Conservation (phyloP, 257 asterid species). For the Ehretia macrophylla region DNA sequence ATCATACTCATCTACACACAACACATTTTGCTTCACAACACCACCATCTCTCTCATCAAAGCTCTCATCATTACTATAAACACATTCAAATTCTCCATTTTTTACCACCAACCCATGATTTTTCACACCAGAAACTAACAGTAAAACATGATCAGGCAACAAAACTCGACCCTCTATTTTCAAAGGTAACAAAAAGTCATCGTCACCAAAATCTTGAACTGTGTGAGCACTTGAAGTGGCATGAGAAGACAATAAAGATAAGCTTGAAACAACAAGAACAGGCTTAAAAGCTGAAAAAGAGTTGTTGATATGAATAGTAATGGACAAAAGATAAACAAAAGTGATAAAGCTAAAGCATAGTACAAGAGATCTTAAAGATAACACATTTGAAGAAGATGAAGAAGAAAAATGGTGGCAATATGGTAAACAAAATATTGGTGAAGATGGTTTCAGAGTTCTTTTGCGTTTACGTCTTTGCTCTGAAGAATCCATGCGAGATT, state of each 20-base stretch:
- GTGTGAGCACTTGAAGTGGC: conserved; percentile 30
- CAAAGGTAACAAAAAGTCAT: conserved; percentile 26
- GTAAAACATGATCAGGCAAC: conserved; percentile 75
- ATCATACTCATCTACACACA: conserved; percentile 68
- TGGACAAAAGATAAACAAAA: conserved; percentile 45
- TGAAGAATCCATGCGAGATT: conserved; percentile 51
- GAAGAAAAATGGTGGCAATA: conserved; percentile 2
- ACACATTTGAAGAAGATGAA: conserved; percentile 17
- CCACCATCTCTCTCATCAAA: conserved; percentile 7
- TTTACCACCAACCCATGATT: conserved; percentile 25
- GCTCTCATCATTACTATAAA: conserved; percentile 26
- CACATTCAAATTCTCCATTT: conserved; percentile 49
- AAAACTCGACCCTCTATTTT: conserved; percentile 60
- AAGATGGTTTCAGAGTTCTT: conserved; percentile 45
- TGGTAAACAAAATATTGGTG: conserved; percentile 10
- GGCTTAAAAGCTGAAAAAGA: conserved; percentile 59
- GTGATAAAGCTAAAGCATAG: conserved; percentile 48
- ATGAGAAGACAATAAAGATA: conserved; percentile 57
- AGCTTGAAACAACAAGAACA: conserved; percentile 59
- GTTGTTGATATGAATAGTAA: conserved; percentile 26
- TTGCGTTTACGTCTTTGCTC: conserved; percentile 84
- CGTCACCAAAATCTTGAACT: conserved; percentile 32
- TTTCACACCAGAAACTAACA: conserved; percentile 34
- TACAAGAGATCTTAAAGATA: conserved; percentile 62
- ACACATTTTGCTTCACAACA: conserved; percentile 30